Conservation (phyloP, 2,329 filamentous ascomycete genomes). For the Aspergillus udagawae region DNA sequence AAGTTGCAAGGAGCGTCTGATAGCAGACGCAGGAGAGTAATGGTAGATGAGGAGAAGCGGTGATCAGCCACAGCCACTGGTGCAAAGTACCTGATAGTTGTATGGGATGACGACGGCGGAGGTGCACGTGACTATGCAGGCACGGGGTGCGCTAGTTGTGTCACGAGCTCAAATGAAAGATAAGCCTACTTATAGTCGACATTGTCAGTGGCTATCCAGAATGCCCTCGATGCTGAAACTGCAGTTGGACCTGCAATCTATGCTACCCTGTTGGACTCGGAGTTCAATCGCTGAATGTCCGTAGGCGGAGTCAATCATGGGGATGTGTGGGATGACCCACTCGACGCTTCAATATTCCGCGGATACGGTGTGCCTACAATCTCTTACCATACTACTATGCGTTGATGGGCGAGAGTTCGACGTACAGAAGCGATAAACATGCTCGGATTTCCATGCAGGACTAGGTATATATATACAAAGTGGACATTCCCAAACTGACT, state of each 20-base stretch:
- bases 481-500: not conserved
- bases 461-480: not conserved
- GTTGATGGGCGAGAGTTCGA: not conserved
- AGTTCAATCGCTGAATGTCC: not conserved
- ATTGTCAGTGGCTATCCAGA: not conserved
- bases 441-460: not conserved
- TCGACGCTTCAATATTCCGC: not conserved
- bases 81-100: not conserved
- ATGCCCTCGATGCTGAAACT: not conserved
- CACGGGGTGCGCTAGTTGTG: not conserved
- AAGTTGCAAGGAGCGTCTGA: not conserved
- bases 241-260: not conserved
- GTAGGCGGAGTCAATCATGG: not conserved
- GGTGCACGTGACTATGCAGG: not conserved
- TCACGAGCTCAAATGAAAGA: not conserved
- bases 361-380: not conserved
- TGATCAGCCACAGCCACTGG: not conserved
- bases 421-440: not conserved
- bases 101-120: not conserved
- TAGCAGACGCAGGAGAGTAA: not conserved
- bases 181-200: not conserved
- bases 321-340: conserved; percentile 4
- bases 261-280: not conserved
- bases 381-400: not conserved
- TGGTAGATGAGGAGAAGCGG: not conserved